Conservation (phyloP, 2,329 filamentous ascomycete species). For the Neonectria coccinea region DNA sequence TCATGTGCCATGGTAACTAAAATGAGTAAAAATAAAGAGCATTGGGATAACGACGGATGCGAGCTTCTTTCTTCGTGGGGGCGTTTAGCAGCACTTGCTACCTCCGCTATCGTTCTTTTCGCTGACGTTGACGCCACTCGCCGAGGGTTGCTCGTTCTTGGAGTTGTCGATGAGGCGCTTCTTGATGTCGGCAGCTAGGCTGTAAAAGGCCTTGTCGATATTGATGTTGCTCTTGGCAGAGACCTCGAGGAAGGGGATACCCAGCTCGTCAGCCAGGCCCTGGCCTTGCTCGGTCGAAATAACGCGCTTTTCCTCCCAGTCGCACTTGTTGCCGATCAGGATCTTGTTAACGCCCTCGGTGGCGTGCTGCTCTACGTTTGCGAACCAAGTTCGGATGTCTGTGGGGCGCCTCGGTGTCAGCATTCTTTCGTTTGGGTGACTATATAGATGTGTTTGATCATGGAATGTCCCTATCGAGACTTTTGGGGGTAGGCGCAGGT, state of each 20-base stretch:
- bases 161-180: constrained; percentile 94
- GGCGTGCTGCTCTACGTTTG: constrained; percentile 97
- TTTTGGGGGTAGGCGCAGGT: constrained; percentile 11
- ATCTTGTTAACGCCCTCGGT: constrained; percentile 99
- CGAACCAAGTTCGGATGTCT: constrained; percentile 99
- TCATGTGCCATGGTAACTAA: constrained; percentile 40
- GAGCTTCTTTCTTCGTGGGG: constrained; percentile 29
- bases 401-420: constrained; percentile 35
- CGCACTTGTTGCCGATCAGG: constrained; percentile 99
- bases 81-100: constrained; percentile 80
- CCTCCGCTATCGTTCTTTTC: constrained; percentile 68
- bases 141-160: constrained; percentile 75
- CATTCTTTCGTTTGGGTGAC: constrained; percentile 17
- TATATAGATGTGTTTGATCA: not conserved
- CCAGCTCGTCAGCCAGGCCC: constrained; percentile 91
- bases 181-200: constrained; percentile 95
- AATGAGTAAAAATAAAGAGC: constrained; percentile 42
- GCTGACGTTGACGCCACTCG: constrained; percentile 75
- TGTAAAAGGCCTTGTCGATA: constrained; percentile 98
- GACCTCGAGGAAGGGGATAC: constrained; percentile 98
- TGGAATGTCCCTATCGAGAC: constrained; percentile 2
- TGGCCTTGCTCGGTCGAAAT: constrained; percentile 95
- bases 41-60: constrained; percentile 40
- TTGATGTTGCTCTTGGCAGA: constrained; percentile 99
- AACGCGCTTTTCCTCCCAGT: constrained; percentile 99